These are phyloP conservation scores for Sporothrix variecibatus DNA, from an alignment of 2,329 filamentous ascomycete genomes.

Conservation along the genomic window DNA sequence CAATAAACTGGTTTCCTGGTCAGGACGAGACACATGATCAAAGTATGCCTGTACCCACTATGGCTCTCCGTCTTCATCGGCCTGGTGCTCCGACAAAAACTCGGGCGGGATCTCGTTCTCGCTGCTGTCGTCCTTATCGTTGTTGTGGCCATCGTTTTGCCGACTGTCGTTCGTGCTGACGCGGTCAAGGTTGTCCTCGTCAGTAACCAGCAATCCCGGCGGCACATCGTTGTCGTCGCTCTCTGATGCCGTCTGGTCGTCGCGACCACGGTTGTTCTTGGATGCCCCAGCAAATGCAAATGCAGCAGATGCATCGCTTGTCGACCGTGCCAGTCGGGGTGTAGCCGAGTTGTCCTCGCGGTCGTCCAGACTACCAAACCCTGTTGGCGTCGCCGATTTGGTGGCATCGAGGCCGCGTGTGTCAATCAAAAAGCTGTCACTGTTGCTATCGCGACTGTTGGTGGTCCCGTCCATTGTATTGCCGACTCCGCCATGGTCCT, in stretches of 20 bases:
- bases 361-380: not conserved
- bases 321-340: conserved; percentile 40
- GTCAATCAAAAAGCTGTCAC: not conserved
- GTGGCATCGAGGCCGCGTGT: not conserved
- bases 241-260: conserved; percentile 33
- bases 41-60: not conserved
- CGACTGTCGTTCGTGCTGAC: conserved; percentile 33
- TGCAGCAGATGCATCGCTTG: conserved; percentile 22
- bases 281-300: not conserved
- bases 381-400: not conserved
- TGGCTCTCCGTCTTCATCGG: conserved; percentile 29
- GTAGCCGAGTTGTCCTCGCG: conserved; percentile 28
- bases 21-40: not conserved
- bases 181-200: conserved; percentile 36
- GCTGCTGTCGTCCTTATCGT: conserved; percentile 39
- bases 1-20: not conserved
- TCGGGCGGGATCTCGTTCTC: conserved; percentile 55
- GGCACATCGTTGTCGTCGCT: conserved; percentile 47
- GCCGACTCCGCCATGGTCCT: not conserved
- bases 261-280: conserved; percentile 31
- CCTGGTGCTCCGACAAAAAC: conserved; percentile 51
- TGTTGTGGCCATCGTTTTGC: not conserved
- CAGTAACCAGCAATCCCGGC: conserved; percentile 43
- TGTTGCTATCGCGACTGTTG: not conserved
- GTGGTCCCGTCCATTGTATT: not conserved